Percentiles rank a stretch among this genome's conserved stretches.
phyloP scores from a whole-genome alignment of 768 basidiomycete species.

The Panaeolus cyanescens region DNA sequence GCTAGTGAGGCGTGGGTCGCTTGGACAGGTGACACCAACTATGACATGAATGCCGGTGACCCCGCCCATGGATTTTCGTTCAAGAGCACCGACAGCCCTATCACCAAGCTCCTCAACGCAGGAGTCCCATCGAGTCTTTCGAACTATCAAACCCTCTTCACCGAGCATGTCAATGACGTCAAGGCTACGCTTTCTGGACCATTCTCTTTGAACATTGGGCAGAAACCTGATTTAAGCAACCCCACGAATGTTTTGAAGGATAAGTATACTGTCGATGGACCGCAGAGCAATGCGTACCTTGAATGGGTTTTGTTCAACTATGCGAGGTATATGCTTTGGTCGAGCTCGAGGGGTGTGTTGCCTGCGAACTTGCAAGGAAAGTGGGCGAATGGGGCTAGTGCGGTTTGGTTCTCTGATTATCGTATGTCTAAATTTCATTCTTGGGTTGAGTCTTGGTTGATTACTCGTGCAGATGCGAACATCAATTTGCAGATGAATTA shows the following conservation, averaged over 20 bases:
- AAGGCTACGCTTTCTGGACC: slow-evolving; percentile 36
- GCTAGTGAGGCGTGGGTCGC: slow-evolving; percentile 62
- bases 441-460: no score
- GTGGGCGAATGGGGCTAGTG: slow-evolving; percentile 59
- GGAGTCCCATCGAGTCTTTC: slow-evolving; percentile 14
- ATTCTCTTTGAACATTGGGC: slow-evolving; percentile 64
- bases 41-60: slow-evolving; percentile 62
- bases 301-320: slow-evolving; percentile 78
- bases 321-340: slow-evolving; percentile 65
- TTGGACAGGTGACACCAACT: slow-evolving; percentile 78
- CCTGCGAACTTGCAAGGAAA: slow-evolving; percentile 78
- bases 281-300: slow-evolving; percentile 59
- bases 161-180: slow-evolving; percentile 55
- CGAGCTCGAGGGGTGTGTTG: slow-evolving; percentile 61
- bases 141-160: slow-evolving; percentile 41
- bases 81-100: slow-evolving; percentile 54
- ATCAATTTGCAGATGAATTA: slow-evolving; percentile 87
- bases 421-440: slow-evolving; percentile 28
- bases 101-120: slow-evolving; percentile 11
- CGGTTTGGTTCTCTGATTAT: slow-evolving; percentile 48
- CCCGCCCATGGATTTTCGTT: slow-evolving; percentile 60
- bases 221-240: slow-evolving; percentile 48
- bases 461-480: slow-evolving; percentile 46
- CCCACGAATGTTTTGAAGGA: slow-evolving; percentile 61
- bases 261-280: slow-evolving; percentile 48